Evolutionary conservation across 345 rosid genomes (phyloP).

Genomic region (Gossypium stocksii): DNA sequence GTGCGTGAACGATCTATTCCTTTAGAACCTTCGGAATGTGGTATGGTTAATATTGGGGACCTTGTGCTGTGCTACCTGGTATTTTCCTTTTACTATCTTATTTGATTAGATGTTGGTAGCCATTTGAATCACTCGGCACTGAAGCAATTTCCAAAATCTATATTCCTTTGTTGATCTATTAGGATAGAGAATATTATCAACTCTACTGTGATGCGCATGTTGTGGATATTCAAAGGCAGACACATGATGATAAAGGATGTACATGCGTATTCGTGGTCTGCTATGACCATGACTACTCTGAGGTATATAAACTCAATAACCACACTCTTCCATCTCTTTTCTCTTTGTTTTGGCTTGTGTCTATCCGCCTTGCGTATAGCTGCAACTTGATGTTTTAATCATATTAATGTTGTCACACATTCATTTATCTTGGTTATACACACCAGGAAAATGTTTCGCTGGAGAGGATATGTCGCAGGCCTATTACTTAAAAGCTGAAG

Average conservation of each 20-base stretch:
- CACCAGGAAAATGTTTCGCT: constrained; percentile 41
- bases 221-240: constrained; percentile 43
- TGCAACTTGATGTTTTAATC: neutral
- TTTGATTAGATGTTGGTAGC: neutral
- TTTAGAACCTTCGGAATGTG: constrained; percentile 75
- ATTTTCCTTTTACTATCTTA: constrained; percentile 14
- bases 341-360: neutral
- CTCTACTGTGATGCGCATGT: constrained; percentile 66
- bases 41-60: constrained; percentile 54
- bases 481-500: neutral
- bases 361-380: neutral
- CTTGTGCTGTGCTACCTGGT: constrained; percentile 79
- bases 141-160: too few species aligned
- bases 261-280: constrained; percentile 57
- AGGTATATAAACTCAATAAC: constrained; percentile 33
- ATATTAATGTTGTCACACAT: neutral
- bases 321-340: neutral
- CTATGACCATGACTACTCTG: constrained; percentile 40
- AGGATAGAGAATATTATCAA: constrained; percentile 58
- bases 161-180: constrained; percentile 12
- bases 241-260: constrained; percentile 48
- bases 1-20: constrained; percentile 82
- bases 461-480: constrained; percentile 44
- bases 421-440: neutral
- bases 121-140: too few species aligned